These are phyloP conservation scores for Saturnispora ahearnii DNA, from an alignment of 805 yeast genomes.

Conservation along the genomic window DNA sequence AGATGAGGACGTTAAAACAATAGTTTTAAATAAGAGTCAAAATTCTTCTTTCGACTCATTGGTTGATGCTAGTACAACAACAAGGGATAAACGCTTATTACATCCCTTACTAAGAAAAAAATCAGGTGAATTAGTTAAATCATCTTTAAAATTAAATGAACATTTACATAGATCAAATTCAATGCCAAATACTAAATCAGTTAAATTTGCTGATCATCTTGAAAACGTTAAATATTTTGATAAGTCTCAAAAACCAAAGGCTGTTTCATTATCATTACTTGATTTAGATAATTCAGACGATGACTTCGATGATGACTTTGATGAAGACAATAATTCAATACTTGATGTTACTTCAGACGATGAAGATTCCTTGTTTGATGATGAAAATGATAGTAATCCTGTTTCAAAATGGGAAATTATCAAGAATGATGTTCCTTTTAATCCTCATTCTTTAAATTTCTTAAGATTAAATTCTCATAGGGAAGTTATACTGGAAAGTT, in stretches of 20 bases:
- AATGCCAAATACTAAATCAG: constrained; percentile 49
- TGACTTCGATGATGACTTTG: constrained; percentile 11
- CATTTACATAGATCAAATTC: constrained; percentile 32
- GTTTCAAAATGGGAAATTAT: constrained; percentile 24
- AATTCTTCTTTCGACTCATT: neutral
- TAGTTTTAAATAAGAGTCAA: neutral
- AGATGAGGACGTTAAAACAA: neutral
- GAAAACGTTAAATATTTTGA: constrained; percentile 59
- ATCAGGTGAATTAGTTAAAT: constrained; percentile 42
- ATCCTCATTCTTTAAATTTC: constrained; percentile 22
- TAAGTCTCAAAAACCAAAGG: constrained; percentile 49
- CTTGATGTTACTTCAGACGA: neutral
- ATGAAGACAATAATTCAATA: neutral
- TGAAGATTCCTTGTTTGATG: constrained; percentile 16
- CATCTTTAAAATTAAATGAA: constrained; percentile 39
- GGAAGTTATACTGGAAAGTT: constrained; percentile 27
- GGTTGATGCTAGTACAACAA: neutral
- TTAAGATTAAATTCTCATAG: constrained; percentile 25
- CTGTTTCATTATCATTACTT: constrained; percentile 38
- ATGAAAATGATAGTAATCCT: constrained; percentile 1
- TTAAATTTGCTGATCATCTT: constrained; percentile 52
- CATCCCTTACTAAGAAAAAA: constrained; percentile 37
- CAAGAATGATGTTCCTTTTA: constrained; percentile 25
- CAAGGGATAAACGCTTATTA: neutral
- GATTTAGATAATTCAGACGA: constrained; percentile 10